Conservation (phyloP, 169 alveolate genomes). For the Eimeria nieschulzi region DNA sequence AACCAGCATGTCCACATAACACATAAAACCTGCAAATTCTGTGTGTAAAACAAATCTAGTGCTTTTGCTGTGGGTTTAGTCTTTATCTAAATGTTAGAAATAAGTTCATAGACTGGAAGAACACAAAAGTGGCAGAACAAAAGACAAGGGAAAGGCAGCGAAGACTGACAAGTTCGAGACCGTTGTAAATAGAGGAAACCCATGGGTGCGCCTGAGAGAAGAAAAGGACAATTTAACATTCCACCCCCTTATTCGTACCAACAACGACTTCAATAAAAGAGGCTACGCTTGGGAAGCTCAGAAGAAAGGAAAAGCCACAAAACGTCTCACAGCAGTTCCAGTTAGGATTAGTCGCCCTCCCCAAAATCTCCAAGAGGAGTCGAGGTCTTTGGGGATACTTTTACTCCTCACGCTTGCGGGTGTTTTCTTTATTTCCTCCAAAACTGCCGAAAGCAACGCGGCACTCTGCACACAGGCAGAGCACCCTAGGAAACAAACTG, state of each 20-base stretch:
- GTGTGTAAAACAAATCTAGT: neutral
- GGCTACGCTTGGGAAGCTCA: neutral
- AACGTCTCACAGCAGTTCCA: slow-evolving; percentile 4
- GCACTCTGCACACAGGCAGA: neutral
- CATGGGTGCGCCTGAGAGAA: slow-evolving; percentile 11
- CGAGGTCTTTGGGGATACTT: neutral
- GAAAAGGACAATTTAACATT: neutral
- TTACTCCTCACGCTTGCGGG: neutral
- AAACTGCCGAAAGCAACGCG: neutral
- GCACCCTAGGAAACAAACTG: too few species aligned
- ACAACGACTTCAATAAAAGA: too few species aligned
- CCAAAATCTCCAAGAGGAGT: slow-evolving; percentile 23
- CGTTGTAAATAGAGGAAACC: slow-evolving; percentile 3
- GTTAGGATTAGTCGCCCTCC: slow-evolving; percentile 8
- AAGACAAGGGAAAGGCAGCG: neutral
- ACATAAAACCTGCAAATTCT: neutral
- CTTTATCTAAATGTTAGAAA: too few species aligned
- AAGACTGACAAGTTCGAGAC: slow-evolving; percentile 12
- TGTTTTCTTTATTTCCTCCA: too few species aligned
- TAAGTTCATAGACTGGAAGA: neutral
- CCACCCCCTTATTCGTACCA: too few species aligned
- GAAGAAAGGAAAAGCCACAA: neutral
- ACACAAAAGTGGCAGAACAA: neutral
- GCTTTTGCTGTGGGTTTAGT: too few species aligned
- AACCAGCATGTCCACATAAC: neutral